phyloP scores from a whole-genome alignment of 1,139 yeast genomes.

The Yarrowia galli region DNA sequence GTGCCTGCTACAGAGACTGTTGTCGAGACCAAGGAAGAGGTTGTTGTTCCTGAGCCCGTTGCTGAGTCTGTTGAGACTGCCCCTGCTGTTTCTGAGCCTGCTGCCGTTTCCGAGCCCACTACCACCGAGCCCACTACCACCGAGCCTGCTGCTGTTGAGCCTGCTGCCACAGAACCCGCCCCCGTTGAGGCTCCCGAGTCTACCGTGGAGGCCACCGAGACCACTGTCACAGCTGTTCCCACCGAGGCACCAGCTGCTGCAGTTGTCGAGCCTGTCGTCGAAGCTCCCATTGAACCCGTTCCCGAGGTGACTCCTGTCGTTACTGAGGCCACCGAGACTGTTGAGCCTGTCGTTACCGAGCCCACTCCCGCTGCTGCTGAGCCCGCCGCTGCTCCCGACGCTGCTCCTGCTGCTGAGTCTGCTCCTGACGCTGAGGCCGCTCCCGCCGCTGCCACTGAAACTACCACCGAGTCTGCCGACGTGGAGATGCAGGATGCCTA shows the following conservation, averaged over 20 bases:
- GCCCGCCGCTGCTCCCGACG: background rate
- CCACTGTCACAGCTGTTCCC: conserved; percentile 11
- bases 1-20: background rate
- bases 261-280: conserved; percentile 24
- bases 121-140: conserved; percentile 1
- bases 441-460: conserved; percentile 16
- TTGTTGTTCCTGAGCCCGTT: conserved; percentile 10
- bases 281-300: conserved; percentile 6
- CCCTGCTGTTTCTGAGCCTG: background rate
- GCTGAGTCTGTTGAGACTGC: conserved; percentile 12
- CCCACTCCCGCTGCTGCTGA: conserved; percentile 13
- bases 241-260: conserved; percentile 13
- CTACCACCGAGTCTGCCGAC: conserved; percentile 29
- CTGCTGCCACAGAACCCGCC: conserved; percentile 4
- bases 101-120: conserved; percentile 20
- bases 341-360: conserved; percentile 16
- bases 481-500: conserved; percentile 27
- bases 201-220: background rate
- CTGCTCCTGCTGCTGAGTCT: conserved; percentile 3
- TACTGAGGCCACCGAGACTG: conserved; percentile 8
- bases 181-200: background rate
- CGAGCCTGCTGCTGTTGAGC: background rate
- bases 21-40: conserved; percentile 21
- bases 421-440: conserved; percentile 32
- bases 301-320: conserved; percentile 4